Base-by-base conservation (phyloP, 805 yeast genomes). In the Blastobotrys peoriensis region DNA sequence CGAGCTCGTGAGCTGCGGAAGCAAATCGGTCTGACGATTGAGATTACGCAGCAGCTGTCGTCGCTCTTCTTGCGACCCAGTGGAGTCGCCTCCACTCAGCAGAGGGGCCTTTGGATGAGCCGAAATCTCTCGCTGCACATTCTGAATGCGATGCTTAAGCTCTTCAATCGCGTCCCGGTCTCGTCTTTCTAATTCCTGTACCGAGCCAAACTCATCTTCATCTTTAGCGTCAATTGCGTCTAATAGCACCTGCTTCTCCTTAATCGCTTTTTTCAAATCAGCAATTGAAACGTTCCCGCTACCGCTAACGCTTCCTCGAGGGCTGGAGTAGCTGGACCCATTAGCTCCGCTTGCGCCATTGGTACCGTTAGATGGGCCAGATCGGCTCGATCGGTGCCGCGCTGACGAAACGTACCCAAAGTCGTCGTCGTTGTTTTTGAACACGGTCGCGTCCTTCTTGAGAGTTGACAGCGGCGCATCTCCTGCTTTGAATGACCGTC, bases 141-240 rank as follows among this genome's bases (percentile, higher is more conserved):
- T 55, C 34, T 62, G 56, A 43, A 91, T 83, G 51, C 78, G 75
- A 3, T 68, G 61, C 61, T 86, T 86, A 52, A 88, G 66, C 5
- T 68, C 65, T 40, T 81, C 85, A 47, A 91, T 81, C 38, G 76
- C 83, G 41, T 73, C 74, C 18, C 64, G 50, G 38, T 77, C 75
- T 18, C 69, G 56, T 1, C 56, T 44, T 33, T 67, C 70, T 10
- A 62, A 51, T 17, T 62, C 64, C 23, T 59, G 58, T 30, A 67
- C 67, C 27, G 67, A 69, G 38, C 61, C 59, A 19, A 63, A 63
- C 15, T 58, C 61, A 9, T 63, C 61, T 36, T 60, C 63, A 34
- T 59, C 91, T 54, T 78, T 76, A 9, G 84, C 76, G 54, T 83
- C 88, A 49, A 83, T 60, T 1, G 93, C 86, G 47, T 77, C 84